A percentile compares a stretch with the other conserved stretches of the same genome.
Evolutionary conservation across 805 yeast species (phyloP).

Genomic region (Candida khao-thaluensis): DNA sequence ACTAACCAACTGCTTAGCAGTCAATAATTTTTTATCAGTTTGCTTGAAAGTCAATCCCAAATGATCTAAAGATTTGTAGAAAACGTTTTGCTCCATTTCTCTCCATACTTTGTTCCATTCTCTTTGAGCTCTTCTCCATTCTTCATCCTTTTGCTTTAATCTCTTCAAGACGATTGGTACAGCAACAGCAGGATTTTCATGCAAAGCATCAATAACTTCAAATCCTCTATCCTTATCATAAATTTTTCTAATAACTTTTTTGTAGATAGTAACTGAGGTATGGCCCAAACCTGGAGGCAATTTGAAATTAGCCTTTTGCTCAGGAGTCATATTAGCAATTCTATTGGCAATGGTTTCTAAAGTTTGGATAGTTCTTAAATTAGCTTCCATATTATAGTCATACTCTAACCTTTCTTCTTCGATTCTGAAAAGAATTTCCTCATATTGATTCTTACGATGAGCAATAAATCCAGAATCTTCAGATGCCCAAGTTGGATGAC

Average conservation of each 20-base stretch:
- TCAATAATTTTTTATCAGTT: constrained; percentile 87
- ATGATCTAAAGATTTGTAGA: constrained; percentile 91
- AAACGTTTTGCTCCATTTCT: constrained; percentile 93
- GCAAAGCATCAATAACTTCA: constrained; percentile 93
- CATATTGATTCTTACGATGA: constrained; percentile 97
- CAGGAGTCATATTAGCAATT: constrained; percentile 87
- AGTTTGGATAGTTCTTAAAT: constrained; percentile 90
- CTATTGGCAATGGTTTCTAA: constrained; percentile 93
- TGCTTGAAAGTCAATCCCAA: constrained; percentile 95
- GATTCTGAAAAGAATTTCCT: constrained; percentile 88
- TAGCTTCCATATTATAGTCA: constrained; percentile 93
- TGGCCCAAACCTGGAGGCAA: constrained; percentile 94
- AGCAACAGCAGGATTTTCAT: constrained; percentile 92
- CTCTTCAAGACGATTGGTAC: constrained; percentile 91
- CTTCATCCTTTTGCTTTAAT: constrained; percentile 96
- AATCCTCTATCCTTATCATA: constrained; percentile 94
- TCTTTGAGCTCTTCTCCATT: constrained; percentile 96
- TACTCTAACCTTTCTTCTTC: constrained; percentile 98
- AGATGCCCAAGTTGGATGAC: constrained; percentile 99
- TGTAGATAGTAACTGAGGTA: constrained; percentile 85
- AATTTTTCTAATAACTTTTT: constrained; percentile 86
- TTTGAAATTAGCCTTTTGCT: constrained; percentile 81
- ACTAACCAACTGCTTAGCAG: constrained; percentile 85
- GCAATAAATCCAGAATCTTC: constrained; percentile 99
- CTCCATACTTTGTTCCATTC: constrained; percentile 99